Percentiles rank a stretch among this genome's conserved stretches.
phyloP scores from a whole-genome alignment of 768 basidiomycete genomes.

The Lactifluus pinguis region DNA sequence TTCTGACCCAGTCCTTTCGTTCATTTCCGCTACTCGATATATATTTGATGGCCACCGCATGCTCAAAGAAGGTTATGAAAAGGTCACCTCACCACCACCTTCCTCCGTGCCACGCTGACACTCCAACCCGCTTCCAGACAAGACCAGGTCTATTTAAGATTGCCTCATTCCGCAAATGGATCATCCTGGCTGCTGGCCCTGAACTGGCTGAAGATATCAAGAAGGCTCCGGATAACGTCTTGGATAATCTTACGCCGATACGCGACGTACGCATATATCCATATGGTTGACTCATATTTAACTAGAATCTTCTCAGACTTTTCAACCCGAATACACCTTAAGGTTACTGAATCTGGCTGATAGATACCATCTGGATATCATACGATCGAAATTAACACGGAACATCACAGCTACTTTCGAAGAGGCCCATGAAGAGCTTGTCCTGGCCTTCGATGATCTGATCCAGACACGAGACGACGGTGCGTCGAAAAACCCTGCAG shows the following conservation, averaged over 20 bases:
- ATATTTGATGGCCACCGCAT: slow-evolving; percentile 22
- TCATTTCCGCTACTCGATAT: slow-evolving; percentile 25
- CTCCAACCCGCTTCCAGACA: slow-evolving; percentile 3
- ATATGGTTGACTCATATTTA: background rate
- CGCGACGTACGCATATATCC: slow-evolving; percentile 28
- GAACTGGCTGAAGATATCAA: slow-evolving; percentile 44
- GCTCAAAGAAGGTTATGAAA: slow-evolving; percentile 29
- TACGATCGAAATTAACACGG: slow-evolving; percentile 25
- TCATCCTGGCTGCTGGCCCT: slow-evolving; percentile 35
- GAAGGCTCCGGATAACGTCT: slow-evolving; percentile 36
- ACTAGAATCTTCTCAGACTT: slow-evolving; percentile 17
- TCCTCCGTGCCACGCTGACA: background rate
- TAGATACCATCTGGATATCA: slow-evolving; percentile 21
- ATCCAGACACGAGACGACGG: slow-evolving; percentile 23
- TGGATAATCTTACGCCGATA: slow-evolving; percentile 34
- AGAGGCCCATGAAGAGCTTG: slow-evolving; percentile 23
- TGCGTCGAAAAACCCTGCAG: background rate
- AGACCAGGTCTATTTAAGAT: slow-evolving; percentile 32
- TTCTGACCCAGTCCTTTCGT: slow-evolving; percentile 28
- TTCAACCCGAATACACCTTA: slow-evolving; percentile 32
- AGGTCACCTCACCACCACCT: slow-evolving; percentile 17
- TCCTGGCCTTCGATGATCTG: slow-evolving; percentile 23
- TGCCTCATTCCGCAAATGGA: slow-evolving; percentile 36
- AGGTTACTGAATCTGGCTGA: slow-evolving; percentile 19
- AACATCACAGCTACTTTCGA: slow-evolving; percentile 20